phyloP scores from a whole-genome alignment of 169 alveolate species.

The Plasmodium fragile region DNA sequence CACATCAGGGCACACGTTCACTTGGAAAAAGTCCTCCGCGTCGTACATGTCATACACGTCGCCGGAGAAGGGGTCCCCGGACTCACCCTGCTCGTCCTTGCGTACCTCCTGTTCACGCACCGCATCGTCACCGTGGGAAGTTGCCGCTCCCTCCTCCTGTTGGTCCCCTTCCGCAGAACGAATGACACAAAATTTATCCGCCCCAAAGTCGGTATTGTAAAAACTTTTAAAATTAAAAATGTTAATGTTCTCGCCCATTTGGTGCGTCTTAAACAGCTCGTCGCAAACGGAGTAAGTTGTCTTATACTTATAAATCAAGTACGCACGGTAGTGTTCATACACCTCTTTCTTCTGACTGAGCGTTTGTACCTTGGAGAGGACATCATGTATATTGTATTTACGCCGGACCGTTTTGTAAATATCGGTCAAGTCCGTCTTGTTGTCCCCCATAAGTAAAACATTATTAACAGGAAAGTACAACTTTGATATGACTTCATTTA shows the following conservation, averaged over 20 bases:
- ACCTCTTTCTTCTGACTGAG: conserved; percentile 54
- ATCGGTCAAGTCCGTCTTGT: conserved; percentile 8
- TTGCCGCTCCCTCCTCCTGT: neutral
- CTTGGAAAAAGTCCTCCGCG: neutral
- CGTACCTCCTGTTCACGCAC: neutral
- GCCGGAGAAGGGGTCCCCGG: conserved; percentile 20
- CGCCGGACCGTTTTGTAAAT: conserved; percentile 63
- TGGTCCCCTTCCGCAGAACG: neutral
- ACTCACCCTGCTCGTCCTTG: neutral
- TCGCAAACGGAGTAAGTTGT: conserved; percentile 54
- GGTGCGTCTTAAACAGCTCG: conserved; percentile 29
- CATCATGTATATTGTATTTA: conserved; percentile 65
- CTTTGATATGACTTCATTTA: conserved; percentile 59
- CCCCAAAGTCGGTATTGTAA: conserved; percentile 47
- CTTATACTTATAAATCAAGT: conserved; percentile 46
- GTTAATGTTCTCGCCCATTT: conserved; percentile 33
- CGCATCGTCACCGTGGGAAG: neutral
- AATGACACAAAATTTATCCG: conserved; percentile 11
- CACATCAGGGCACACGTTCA: neutral
- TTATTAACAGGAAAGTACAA: conserved; percentile 51
- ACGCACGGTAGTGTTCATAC: conserved; percentile 65
- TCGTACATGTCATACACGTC: neutral
- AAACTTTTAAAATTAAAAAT: conserved; percentile 54
- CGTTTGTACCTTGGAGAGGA: conserved; percentile 27
- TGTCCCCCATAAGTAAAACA: conserved; percentile 30